Evolutionary conservation across 2,329 filamentous ascomycete genomes (phyloP).

Genomic region (Hymenoscyphus linearis): DNA sequence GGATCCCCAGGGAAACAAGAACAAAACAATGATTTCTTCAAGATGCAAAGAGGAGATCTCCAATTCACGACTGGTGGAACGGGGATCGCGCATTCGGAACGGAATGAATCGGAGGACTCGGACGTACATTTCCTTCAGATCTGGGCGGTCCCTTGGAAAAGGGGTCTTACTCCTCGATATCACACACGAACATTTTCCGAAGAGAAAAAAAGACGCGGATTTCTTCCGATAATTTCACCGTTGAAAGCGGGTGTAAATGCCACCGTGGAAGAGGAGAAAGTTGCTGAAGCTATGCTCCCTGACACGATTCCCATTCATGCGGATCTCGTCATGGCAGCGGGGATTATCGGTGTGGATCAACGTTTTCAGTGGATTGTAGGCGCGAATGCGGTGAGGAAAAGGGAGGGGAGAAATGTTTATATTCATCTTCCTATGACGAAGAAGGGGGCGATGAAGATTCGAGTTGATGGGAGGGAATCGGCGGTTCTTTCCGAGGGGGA

Average conservation of each 20-base stretch:
- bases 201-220: constrained; percentile 62
- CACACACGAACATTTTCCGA: constrained; percentile 70
- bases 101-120: constrained; percentile 67
- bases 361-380: constrained; percentile 71
- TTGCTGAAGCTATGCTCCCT: constrained; percentile 53
- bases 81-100: constrained; percentile 74
- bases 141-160: constrained; percentile 76
- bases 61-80: constrained; percentile 67
- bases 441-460: constrained; percentile 66
- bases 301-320: constrained; percentile 79
- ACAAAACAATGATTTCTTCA: constrained; percentile 56
- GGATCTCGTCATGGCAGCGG: constrained; percentile 77
- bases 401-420: constrained; percentile 66
- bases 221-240: constrained; percentile 72
- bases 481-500: constrained; percentile 70
- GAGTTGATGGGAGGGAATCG: constrained; percentile 60
- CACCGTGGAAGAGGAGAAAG: constrained; percentile 56
- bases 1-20: constrained; percentile 48
- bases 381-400: constrained; percentile 42
- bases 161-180: constrained; percentile 67
- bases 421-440: constrained; percentile 78
- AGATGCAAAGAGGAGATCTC: constrained; percentile 74
- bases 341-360: constrained; percentile 60
- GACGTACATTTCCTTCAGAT: constrained; percentile 85
- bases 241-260: constrained; percentile 62